Base-by-base conservation (phyloP, 176 grass and related monocot species). In the Calamus simplicifolius region DNA sequence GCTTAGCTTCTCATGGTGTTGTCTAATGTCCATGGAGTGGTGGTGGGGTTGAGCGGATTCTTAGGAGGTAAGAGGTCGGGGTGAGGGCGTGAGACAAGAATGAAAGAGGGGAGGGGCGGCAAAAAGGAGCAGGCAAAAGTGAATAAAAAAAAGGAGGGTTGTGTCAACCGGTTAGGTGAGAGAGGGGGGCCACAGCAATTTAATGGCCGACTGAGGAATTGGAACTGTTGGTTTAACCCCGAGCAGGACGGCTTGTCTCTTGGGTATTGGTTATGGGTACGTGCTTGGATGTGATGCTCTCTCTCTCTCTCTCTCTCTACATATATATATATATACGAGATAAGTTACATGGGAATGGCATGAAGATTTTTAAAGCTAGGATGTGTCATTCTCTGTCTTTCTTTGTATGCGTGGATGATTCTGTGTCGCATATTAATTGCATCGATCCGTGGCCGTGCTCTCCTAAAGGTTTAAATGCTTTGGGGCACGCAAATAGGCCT, bases 131-230 rank as follows among this genome's bases (percentile, higher is more conserved):
- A 49, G 29, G 62, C 16, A 55, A 50, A 2, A 2, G 57, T 28
- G 7, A 26, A 26, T 54, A 43, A 43, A 43, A 61, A 19, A 55
- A 50, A 26, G 59, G 6, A 5, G 55, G n/a, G 10, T 14, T 49
- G 53, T 75, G 64, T 81, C 27, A 7, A 63, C 43, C 49, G 21
- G 51, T 48, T 75, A 31, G 66, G 60, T 81, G 66, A 57, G 53
- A 29, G 43, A 1, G 62, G 14, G 3, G 49, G 48, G 16, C 69
- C 69, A 35, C 77, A 21, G 6, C 50, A 67, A 73, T 68, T 80
- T 48, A 73, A 73, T 80, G 64, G 77, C 70, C 70, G 63, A 16
- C 54, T 60, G 65, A 43, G 27, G 10, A 66, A 84, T 75, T 62
- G 75, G 54, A 48, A 38, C 27, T 60, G 58, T 38, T 60, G 26